A percentile compares a stretch with the other conserved stretches of the same genome.
Evolutionary conservation across 169 alveolate species (phyloP).

Genomic region (Blepharisma undulans): DNA sequence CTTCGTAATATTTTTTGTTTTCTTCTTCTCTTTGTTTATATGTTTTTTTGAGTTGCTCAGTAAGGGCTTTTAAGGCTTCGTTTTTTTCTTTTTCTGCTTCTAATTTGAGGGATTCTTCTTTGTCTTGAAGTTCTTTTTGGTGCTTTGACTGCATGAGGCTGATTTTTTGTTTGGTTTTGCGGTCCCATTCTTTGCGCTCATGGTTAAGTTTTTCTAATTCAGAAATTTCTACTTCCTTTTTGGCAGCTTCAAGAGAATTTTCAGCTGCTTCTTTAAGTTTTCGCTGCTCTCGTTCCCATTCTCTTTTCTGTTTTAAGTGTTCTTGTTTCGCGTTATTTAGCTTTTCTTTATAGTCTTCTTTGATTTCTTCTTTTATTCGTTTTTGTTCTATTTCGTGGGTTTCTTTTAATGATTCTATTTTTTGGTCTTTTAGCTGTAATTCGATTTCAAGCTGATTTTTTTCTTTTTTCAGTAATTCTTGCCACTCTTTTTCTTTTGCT

Average conservation of each 20-base stretch:
- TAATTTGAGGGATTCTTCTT: background rate
- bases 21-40: conserved; percentile 18
- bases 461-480: background rate
- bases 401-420: conserved; percentile 19
- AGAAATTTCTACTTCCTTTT: conserved; percentile 23
- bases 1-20: background rate
- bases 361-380: background rate
- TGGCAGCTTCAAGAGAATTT: conserved; percentile 21
- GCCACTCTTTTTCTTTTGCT: conserved; percentile 14
- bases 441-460: conserved; percentile 1
- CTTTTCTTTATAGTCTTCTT: conserved; percentile 3
- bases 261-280: conserved; percentile 15
- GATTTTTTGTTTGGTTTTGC: conserved; percentile 11
- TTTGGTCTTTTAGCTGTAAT: background rate
- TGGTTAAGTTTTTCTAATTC: conserved; percentile 24
- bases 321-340: background rate
- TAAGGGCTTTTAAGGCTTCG: background rate
- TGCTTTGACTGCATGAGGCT: conserved; percentile 21
- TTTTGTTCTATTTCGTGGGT: background rate
- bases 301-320: conserved; percentile 1
- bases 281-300: conserved; percentile 19
- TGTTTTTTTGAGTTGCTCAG: background rate
- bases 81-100: conserved; percentile 16
- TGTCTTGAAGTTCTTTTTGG: conserved; percentile 31
- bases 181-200: conserved; percentile 30